Evolutionary conservation across 805 yeast species (phyloP), one percentile per base, ranked within the genome.

Genomic region (Candida coleopterorum): DNA sequence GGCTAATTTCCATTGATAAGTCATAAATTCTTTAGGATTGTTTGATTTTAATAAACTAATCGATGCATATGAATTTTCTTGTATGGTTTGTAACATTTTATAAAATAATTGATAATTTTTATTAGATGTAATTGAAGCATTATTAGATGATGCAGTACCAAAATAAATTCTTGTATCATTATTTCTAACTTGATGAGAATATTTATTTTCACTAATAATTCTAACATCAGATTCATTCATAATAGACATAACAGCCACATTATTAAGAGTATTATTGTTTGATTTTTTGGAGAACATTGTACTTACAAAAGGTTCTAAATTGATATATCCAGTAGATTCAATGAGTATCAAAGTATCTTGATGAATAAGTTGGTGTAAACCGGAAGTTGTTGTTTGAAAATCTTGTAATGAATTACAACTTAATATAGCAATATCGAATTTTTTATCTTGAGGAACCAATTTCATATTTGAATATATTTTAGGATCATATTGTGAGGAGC

Each of bases 1-100:
- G 1, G 94, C 89, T 39, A 85, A 70, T 53, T 81, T 79, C 96
- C 96, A 88, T 58, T 87, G 93, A 49, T 81, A 81, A 9, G 80
- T 74, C 57, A 76, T 63, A 49, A 77, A 82, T 44, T 78, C 86
- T 38, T 70, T 60, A 31, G 77, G 65, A 45, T 71, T 64, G 39
- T 67, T 59, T 38, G 77, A 63, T 49, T 74, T 74, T 45, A 76
- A 64, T 33, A 74, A 70, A 32, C 70, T 70, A 31, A 70, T 60
- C 39, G 60, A 56, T 25, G 66, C 62, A 18, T 46, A 30, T 31
- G 62, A 55, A 37, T 57, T 63, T 35, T 60, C 61, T 39, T 56
- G 66, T 18, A 55, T 50, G 32, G 57, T 38, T 41, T 63, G 65
- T 41, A 68, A 48, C 28, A 59, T 46, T 44, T 58, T 56, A 41